Percentiles rank a stretch among this genome's conserved stretches.
Evolutionary conservation across 768 basidiomycete species (phyloP).

Genomic region (Termitomyces sp.): DNA sequence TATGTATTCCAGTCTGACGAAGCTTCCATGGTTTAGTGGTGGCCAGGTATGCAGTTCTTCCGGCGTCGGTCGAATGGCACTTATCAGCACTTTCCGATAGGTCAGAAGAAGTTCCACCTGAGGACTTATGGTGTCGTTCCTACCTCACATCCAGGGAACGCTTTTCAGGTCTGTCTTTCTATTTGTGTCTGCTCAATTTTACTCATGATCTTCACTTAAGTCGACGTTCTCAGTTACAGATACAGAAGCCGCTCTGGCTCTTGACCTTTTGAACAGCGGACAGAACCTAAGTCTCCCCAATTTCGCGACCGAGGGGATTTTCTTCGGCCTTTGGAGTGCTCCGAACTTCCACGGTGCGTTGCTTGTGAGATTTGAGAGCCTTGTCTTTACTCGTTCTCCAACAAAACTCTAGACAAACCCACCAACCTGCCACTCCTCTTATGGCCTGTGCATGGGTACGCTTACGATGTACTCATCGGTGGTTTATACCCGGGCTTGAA

Average conservation of each 20-base stretch:
- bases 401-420: constrained; percentile 20
- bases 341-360: constrained; percentile 31
- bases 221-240: constrained; percentile 32
- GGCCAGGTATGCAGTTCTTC: constrained; percentile 22
- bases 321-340: constrained; percentile 27
- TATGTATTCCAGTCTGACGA: not conserved
- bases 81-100: constrained; percentile 6
- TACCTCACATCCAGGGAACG: constrained; percentile 22
- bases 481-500: constrained; percentile 27
- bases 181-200: not conserved
- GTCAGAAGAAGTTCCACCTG: constrained; percentile 32
- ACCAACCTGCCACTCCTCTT: constrained; percentile 25
- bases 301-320: constrained; percentile 27
- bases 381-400: not conserved
- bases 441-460: constrained; percentile 32
- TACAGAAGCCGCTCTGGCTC: constrained; percentile 24
- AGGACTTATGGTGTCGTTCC: constrained; percentile 32
- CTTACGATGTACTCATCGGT: constrained; percentile 35
- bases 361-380: not conserved
- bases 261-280: constrained; percentile 26
- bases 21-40: constrained; percentile 24
- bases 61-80: not conserved
- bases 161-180: constrained; percentile 26
- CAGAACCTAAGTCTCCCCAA: constrained; percentile 29
- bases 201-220: constrained; percentile 9